These are phyloP conservation scores for Linanthus parryae DNA, from an alignment of 148 eudicot genomes.

Conservation along the genomic window DNA sequence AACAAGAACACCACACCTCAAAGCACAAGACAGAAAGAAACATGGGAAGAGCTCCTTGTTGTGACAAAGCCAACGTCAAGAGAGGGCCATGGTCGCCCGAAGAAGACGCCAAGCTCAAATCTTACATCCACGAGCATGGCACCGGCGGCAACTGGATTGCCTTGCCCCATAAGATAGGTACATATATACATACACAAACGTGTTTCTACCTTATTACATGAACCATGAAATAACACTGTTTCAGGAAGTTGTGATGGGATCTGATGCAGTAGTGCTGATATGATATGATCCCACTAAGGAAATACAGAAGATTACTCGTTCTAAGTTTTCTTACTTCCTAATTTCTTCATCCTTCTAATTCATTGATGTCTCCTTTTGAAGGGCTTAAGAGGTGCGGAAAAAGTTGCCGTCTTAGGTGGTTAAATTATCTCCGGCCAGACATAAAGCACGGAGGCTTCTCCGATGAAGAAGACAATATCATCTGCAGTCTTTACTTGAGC, in stretches of 20 bases:
- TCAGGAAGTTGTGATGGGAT: too few species aligned
- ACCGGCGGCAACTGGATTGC: conserved; percentile 36
- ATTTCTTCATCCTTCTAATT: neutral
- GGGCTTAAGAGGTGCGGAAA: conserved; percentile 70
- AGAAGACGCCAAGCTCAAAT: conserved; percentile 30
- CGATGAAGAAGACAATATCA: conserved; percentile 54
- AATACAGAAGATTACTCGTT: too few species aligned
- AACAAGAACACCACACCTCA: conserved; percentile 10
- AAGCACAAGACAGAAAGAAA: neutral
- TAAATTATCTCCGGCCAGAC: conserved; percentile 54
- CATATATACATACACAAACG: neutral
- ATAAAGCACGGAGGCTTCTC: conserved; percentile 55
- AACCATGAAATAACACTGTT: neutral
- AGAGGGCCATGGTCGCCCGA: conserved; percentile 45
- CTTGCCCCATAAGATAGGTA: conserved; percentile 36
- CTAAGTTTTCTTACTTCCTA: neutral
- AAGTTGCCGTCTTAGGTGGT: conserved; percentile 51
- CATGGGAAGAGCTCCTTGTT: conserved; percentile 44
- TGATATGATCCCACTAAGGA: too few species aligned
- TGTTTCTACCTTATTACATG: neutral
- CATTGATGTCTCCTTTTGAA: conserved; percentile 7
- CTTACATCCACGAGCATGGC: conserved; percentile 30
- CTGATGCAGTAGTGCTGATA: too few species aligned
- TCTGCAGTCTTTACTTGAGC: conserved; percentile 41
- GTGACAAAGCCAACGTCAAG: conserved; percentile 37